Evolutionary conservation across 1,139 yeast species (phyloP), one percentile per base, ranked within the genome.

Genomic region (Sugiyamaella novakii): DNA sequence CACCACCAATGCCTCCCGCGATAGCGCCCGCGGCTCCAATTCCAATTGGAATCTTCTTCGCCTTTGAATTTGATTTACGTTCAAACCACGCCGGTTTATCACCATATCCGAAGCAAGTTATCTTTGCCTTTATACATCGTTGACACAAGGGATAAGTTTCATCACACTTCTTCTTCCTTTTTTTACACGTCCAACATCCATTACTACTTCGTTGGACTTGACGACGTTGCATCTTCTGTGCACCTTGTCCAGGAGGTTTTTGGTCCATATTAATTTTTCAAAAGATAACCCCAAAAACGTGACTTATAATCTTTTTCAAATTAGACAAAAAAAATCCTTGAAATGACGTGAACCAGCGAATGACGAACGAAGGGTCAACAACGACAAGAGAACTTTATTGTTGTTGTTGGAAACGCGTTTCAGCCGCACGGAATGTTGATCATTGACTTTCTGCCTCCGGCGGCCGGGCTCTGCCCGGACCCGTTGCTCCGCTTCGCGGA

Each of bases 161-260:
- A 62, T 87, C 95, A 71, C 96, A 87, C 63, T 87, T 87, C 49
- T 87, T 91, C 53, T 95, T 72, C 62, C 95, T 74, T 59, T 78
- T 76, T 62, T 87, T 64, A 58, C 81, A 77, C 1, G 79, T 77
- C 81, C 81, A 77, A 57, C 81, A 77, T 1, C 81, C 80, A 29
- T 34, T 54, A 40, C 48, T 55, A 34, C 59, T 55, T 24, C 59
- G 44, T 18, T 35, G 43, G 5, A 39, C 33, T 34, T 39, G 43
- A 17, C 43, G 43, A 15, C 43, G 43, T 22, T 39, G 43, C 21
- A 24, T 24, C 18, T 39, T 38, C 25, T 22, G 33, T 3, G 33
- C 19, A 10, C 35, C 35, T 21, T 11, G 40, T 6, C 15, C 12
- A 15, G 42, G 33, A 15, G 42, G 15, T 27, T 38, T 38, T n/a